Evolutionary conservation across 139 green algal genomes (phyloP).

Genomic region (Ettlia oleoabundans): DNA sequence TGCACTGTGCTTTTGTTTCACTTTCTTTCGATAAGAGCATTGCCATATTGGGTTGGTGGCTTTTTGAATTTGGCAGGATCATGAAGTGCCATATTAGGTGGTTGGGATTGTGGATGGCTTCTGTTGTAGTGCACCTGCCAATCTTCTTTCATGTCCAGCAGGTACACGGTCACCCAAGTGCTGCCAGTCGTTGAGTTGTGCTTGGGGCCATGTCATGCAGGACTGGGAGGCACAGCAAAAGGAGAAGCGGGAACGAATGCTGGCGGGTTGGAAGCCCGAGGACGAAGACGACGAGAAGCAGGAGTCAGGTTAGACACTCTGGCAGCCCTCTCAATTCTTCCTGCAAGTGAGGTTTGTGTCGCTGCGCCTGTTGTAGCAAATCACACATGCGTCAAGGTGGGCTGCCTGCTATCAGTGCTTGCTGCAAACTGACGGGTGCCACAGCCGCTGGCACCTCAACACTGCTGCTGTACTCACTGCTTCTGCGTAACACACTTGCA

Average conservation of each 20-base stretch:
- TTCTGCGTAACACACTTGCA: too few relatives aligned
- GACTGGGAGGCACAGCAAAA: slow-evolving; percentile 97
- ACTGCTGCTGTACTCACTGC: background rate
- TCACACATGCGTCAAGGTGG: too few relatives aligned
- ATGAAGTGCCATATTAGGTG: too few relatives aligned
- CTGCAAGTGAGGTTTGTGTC: too few relatives aligned
- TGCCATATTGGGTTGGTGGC: background rate
- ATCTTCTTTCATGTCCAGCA: background rate
- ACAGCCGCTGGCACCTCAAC: background rate
- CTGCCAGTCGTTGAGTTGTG: background rate
- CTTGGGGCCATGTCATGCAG: slow-evolving; percentile 37
- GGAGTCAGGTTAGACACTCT: slow-evolving; percentile 3
- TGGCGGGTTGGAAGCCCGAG: slow-evolving; percentile 57
- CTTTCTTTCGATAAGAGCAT: too few relatives aligned
- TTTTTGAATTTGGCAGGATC: too few relatives aligned
- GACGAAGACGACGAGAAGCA: slow-evolving; percentile 62
- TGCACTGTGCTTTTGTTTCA: too few relatives aligned
- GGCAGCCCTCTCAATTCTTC: background rate
- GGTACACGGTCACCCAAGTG: background rate
- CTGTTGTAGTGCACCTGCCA: background rate
- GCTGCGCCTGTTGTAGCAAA: too few relatives aligned
- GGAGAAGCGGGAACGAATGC: slow-evolving; percentile 65
- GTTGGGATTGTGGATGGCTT: background rate
- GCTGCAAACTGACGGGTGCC: too few relatives aligned
- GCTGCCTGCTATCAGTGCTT: too few relatives aligned